Evolutionary conservation across 148 eudicot genomes (phyloP).

Genomic region (Rhododendron henanense): DNA sequence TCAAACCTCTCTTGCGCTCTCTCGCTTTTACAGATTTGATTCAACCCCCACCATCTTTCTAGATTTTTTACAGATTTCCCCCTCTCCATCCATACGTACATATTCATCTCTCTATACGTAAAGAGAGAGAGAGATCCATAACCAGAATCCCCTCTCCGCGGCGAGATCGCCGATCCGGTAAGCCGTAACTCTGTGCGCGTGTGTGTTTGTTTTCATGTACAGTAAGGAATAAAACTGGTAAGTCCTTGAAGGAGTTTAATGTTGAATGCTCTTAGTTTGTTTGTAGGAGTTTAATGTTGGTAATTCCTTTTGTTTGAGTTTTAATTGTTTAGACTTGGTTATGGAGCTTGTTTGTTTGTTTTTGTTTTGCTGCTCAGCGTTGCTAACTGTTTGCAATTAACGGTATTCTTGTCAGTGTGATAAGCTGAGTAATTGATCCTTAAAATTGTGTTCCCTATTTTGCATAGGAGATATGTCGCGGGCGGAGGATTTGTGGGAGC

Average conservation of each 20-base stretch:
- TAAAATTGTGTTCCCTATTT: neutral
- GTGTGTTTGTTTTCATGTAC: too few species aligned
- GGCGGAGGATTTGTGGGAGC: constrained; percentile 90
- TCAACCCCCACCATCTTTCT: neutral
- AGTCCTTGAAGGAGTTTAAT: too few species aligned
- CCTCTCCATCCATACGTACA: neutral
- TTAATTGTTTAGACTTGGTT: neutral
- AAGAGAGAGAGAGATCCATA: neutral
- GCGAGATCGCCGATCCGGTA: neutral
- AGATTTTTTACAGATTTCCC: neutral
- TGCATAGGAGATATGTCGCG: constrained; percentile 67
- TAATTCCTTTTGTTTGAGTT: neutral
- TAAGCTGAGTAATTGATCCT: neutral
- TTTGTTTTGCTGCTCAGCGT: neutral
- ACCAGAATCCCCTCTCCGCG: neutral
- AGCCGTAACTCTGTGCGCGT: neutral
- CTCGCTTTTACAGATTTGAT: neutral
- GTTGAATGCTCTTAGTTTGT: neutral
- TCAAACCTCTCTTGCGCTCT: neutral
- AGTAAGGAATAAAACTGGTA: too few species aligned
- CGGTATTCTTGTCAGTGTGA: neutral
- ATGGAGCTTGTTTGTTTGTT: neutral
- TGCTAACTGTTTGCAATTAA: neutral
- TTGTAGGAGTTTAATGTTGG: neutral
- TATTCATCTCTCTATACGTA: neutral